Base-by-base conservation (phyloP, 2,329 filamentous ascomycete species). In the Diaporthe capsici region DNA sequence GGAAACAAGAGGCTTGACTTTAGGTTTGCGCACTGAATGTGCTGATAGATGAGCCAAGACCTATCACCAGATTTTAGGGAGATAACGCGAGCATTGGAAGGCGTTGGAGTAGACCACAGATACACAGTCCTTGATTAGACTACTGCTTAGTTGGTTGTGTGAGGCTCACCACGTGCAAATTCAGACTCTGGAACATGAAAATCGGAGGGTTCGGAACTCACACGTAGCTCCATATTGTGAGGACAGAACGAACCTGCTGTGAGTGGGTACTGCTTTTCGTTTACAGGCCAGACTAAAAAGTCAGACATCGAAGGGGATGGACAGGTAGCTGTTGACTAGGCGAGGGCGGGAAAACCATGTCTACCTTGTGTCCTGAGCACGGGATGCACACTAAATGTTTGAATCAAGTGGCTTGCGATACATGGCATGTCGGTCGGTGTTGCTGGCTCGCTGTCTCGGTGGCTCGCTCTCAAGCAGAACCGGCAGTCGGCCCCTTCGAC, bases 1-100 rank as follows among this genome's bases (percentile, higher is more conserved):
- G 88, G 87, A 22, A 87, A 85, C 73, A 86, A 87, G 80, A 82
- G 83, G 78, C 77, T 87, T 58, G 85, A 87, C 78, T 87, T 87
- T 49, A 81, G 84, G 73, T 84, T 87, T 76, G 83, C 83, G 8
- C 83, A 85, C 74, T 86, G 44, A 68, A 10, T 17, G 28, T 22
- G 20, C 13, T 17, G 20, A n/a, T n/a, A 17, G 28, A 31, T 20
- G 12, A 39, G 3, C 47, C 4, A 1, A 34, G 7, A 37, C 5
- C 6, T 2, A 20, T n/a, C 17, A 20, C 22, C 28, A 20, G 7
- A 10, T 34, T 22, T 10, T 10, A 17, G 12, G 6, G 22, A 12
- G 28, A 34, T 37, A 39, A n/a, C 13, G 12, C 13, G 25, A 12
- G 63, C 22, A 53, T 49, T 1, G 7, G 20, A 17, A 37, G 20